A percentile compares a stretch with the other conserved stretches of the same genome.
Evolutionary conservation across 148 eudicot genomes (phyloP).

Genomic region (Chenopodium quinoa): DNA sequence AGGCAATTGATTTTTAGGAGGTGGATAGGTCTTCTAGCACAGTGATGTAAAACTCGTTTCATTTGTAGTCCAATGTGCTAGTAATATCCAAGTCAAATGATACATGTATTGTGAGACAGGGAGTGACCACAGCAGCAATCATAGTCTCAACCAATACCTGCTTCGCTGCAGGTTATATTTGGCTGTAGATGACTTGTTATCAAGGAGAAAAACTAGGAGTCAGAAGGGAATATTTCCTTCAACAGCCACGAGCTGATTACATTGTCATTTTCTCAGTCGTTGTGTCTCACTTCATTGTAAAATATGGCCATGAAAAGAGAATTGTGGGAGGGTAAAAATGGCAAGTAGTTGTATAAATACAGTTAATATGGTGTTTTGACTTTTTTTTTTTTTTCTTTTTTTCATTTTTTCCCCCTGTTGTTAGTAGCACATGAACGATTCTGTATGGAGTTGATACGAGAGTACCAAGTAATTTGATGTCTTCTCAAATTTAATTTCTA

Average conservation of each 20-base stretch:
- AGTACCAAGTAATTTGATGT: background rate
- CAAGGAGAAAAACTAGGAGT: constrained; percentile 2
- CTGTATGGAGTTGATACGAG: background rate
- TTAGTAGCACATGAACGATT: background rate
- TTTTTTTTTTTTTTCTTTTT: background rate
- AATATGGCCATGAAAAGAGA: constrained; percentile 9
- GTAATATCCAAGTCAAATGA: background rate
- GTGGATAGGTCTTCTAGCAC: constrained; percentile 15
- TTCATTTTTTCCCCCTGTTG: background rate
- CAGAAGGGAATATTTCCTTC: background rate
- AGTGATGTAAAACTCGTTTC: constrained; percentile 14
- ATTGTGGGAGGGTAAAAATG: background rate
- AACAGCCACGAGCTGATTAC: background rate
- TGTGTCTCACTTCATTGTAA: constrained; percentile 11
- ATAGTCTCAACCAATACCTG: constrained; percentile 9
- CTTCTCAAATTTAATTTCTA: no score
- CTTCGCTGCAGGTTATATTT: background rate
- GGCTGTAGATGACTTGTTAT: constrained; percentile 18
- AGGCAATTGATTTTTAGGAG: constrained; percentile 17
- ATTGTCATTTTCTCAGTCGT: background rate
- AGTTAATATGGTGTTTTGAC: background rate
- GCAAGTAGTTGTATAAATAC: constrained; percentile 3
- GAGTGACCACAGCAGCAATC: constrained; percentile 15
- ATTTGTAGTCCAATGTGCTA: constrained; percentile 25
- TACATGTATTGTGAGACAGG: background rate